phyloP scores from a whole-genome alignment of 1,284 basidiomycete genomes.

The Cryptococcus maquisensis region DNA sequence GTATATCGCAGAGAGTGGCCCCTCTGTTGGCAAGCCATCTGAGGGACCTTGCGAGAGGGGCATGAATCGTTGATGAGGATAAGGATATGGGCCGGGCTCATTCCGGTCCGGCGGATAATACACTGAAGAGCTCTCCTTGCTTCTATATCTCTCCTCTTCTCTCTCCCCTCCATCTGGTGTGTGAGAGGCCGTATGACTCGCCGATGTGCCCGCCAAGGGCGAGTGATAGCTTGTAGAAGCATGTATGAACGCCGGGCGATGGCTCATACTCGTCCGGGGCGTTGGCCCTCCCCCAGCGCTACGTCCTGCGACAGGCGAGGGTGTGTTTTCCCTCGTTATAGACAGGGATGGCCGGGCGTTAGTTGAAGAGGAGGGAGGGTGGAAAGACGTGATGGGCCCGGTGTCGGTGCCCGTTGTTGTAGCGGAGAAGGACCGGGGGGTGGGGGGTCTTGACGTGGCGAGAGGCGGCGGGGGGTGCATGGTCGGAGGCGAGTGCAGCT shows the following conservation, averaged over 20 bases:
- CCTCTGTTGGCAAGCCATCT: not conserved
- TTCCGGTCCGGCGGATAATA: not conserved
- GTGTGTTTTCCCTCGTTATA: not conserved
- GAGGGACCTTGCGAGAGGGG: not conserved
- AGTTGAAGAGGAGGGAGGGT: not conserved
- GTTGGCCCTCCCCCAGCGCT: not conserved
- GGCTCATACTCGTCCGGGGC: not conserved
- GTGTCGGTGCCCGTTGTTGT: not conserved
- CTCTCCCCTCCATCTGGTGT: too few species aligned
- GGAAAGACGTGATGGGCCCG: not conserved
- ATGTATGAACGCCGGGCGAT: constrained; percentile 20
- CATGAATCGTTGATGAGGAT: not conserved
- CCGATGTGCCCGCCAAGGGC: not conserved
- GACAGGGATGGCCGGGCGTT: not conserved
- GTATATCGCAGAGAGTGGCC: too few species aligned
- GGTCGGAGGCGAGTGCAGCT: not conserved
- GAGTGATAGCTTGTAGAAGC: constrained; percentile 7
- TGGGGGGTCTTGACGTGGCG: not conserved
- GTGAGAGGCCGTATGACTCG: not conserved
- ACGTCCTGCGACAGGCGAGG: not conserved
- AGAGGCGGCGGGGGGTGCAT: not conserved
- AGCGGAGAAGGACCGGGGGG: not conserved
- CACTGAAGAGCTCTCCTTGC: not conserved
- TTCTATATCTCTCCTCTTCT: too few species aligned
- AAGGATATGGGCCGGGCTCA: not conserved